Evolutionary conservation across 1,284 basidiomycete genomes (phyloP).

Genomic region (Sphaerobolus stellatus): DNA sequence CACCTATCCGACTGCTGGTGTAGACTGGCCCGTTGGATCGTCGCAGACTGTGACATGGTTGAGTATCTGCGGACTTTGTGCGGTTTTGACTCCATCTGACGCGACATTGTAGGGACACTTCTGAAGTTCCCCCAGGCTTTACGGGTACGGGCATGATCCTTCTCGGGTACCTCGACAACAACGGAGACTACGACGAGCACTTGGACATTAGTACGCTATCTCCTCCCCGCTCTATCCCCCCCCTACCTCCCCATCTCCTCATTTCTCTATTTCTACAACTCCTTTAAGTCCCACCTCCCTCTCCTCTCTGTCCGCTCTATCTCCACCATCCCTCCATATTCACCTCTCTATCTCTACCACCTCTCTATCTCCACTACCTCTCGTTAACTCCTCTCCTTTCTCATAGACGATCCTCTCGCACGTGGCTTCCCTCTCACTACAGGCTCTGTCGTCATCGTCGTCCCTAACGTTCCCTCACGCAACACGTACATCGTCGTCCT

Average conservation of each 20-base stretch:
- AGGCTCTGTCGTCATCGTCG: constrained; percentile 52
- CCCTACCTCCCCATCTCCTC: too few species aligned
- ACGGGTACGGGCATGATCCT: not conserved
- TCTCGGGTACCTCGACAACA: not conserved
- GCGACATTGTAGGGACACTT: not conserved
- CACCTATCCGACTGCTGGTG: constrained; percentile 22
- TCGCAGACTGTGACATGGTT: constrained; percentile 31
- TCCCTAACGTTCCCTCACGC: constrained; percentile 49
- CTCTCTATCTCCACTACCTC: too few species aligned
- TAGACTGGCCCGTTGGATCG: constrained; percentile 26
- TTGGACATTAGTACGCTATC: not conserved
- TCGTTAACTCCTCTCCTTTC: not conserved
- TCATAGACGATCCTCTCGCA: constrained; percentile 51
- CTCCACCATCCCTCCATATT: too few species aligned
- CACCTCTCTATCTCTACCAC: too few species aligned
- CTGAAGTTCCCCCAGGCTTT: not conserved
- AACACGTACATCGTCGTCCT: constrained; percentile 49
- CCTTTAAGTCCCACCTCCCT: too few species aligned
- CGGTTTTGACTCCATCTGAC: not conserved
- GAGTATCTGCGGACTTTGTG: not conserved
- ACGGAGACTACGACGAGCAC: not conserved
- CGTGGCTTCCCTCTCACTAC: constrained; percentile 50
- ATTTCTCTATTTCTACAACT: too few species aligned
- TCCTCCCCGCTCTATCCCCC: too few species aligned
- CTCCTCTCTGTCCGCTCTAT: too few species aligned